A percentile compares a stretch with the other conserved stretches of the same genome.
phyloP scores from a whole-genome alignment of 768 basidiomycete genomes.

The Nidularia pulvinata region DNA sequence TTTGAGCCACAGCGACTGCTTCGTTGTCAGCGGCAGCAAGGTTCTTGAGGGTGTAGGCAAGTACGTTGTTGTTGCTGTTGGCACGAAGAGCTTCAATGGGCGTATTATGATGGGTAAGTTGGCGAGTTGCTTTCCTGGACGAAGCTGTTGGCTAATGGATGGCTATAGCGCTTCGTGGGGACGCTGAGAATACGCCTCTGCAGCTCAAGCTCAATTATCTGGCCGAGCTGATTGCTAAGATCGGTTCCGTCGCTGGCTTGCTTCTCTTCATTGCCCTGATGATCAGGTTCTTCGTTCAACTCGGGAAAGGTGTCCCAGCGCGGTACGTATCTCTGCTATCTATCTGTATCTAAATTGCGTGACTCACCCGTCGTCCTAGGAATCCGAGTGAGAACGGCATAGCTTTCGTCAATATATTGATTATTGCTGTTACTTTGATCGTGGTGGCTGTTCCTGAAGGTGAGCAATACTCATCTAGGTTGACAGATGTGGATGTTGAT shows the following conservation, averaged over 20 bases:
- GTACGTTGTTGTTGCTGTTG: slow-evolving; percentile 93
- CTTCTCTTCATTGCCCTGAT: slow-evolving; percentile 82
- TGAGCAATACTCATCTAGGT: slow-evolving; percentile 8
- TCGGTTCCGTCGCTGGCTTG: slow-evolving; percentile 82
- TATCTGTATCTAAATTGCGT: background rate
- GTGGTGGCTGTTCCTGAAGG: slow-evolving; percentile 51
- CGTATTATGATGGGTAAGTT: slow-evolving; percentile 94
- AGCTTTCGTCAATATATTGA: slow-evolving; percentile 89
- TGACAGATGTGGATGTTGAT: slow-evolving; percentile 1
- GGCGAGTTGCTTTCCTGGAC: background rate
- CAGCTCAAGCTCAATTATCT: slow-evolving; percentile 92
- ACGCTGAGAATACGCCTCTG: slow-evolving; percentile 88
- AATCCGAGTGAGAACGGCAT: slow-evolving; percentile 84
- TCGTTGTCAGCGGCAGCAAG: slow-evolving; percentile 89
- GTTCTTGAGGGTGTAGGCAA: slow-evolving; percentile 93
- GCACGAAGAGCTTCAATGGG: slow-evolving; percentile 92
- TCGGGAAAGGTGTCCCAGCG: slow-evolving; percentile 57
- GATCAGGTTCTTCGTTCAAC: slow-evolving; percentile 94
- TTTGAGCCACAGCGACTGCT: slow-evolving; percentile 80
- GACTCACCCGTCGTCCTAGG: slow-evolving; percentile 23
- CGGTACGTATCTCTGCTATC: slow-evolving; percentile 35
- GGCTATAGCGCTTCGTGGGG: slow-evolving; percentile 75
- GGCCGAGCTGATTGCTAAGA: slow-evolving; percentile 95
- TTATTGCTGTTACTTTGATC: slow-evolving; percentile 87
- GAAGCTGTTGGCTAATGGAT: background rate